Conservation (phyloP, 202 grass and related monocot genomes). For the Cymbopogon flexuosus region DNA sequence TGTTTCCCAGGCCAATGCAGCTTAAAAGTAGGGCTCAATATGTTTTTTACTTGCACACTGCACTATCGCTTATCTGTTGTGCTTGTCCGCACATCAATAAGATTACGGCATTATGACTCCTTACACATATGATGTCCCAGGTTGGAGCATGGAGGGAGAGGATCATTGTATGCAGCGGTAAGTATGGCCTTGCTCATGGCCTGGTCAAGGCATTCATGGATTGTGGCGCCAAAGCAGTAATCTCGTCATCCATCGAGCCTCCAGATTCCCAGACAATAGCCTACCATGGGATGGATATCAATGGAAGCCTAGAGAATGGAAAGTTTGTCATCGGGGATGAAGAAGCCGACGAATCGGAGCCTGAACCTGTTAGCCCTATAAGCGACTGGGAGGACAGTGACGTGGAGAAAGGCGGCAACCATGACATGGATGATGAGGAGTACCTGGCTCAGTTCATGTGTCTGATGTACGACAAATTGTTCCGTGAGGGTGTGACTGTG, state of each 20-base stretch:
- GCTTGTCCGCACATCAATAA: background rate
- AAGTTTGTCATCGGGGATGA: slow-evolving; percentile 91
- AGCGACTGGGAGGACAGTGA: slow-evolving; percentile 98
- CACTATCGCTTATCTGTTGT: background rate
- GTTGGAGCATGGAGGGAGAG: slow-evolving; percentile 93
- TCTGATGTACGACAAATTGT: slow-evolving; percentile 71
- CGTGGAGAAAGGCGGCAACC: slow-evolving; percentile 46
- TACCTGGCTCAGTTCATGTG: slow-evolving; percentile 72
- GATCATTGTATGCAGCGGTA: slow-evolving; percentile 81
- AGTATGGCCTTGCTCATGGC: slow-evolving; percentile 55
- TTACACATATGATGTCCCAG: slow-evolving; percentile 44
- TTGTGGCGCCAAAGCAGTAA: slow-evolving; percentile 84
- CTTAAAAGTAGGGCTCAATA: background rate
- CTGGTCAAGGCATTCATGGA: slow-evolving; percentile 84
- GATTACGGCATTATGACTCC: background rate
- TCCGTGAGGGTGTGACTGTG: slow-evolving; percentile 72
- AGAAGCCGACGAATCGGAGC: slow-evolving; percentile 60
- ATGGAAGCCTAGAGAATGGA: slow-evolving; percentile 51
- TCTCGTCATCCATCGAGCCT: slow-evolving; percentile 69
- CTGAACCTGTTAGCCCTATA: slow-evolving; percentile 60
- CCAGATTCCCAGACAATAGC: slow-evolving; percentile 58
- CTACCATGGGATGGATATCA: slow-evolving; percentile 51
- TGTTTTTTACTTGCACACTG: background rate
- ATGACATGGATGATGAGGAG: slow-evolving; percentile 62
- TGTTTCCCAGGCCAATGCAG: background rate